Base-by-base conservation (phyloP, 139 green algal genomes). In the Picocystis salinarum region DNA sequence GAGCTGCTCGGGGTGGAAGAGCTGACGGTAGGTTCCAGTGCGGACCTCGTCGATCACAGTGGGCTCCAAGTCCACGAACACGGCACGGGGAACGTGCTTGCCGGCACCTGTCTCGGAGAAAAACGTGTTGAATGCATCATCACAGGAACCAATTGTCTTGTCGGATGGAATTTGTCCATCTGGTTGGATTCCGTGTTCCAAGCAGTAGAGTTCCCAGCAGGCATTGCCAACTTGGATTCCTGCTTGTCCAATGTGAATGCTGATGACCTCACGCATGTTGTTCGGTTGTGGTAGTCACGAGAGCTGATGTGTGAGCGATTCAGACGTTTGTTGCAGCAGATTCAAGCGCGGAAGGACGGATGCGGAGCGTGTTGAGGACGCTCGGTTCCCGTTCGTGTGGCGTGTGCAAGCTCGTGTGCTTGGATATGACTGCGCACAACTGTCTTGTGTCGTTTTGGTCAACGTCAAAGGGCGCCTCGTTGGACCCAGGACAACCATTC, bases 191-290 rank as follows among this genome's bases (percentile, higher is more conserved):
- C 47, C 47, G 40, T 55, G 47, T 40, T 55, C 47, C 23, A 55
- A 25, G 40, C 47, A 55, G 47, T 52, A 55, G n/a, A 55, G 18
- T 25, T 55, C 47, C 47, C 47, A 55, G 40, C 47, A 55, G 20
- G 47, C 34, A 20, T 54, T 54, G 18, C 47, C 47, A 23, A 55
- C 40, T 48, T 74, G 64, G 57, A 85, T 83, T 56, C 70, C 72
- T 55, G 67, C 67, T 66, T 93, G 77, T 52, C 84, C 85, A 48
- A 95, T 91, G 61, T 96, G 85, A 60, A 96, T 82, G 34, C 76
- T 92, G 56, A 96, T 96, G 24, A 91, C 83, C 63, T 94, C 83
- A 78, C 83, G 70, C 83, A 94, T n/a, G n/a, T n/a, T n/a, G n/a
- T n/a, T n/a, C n/a, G n/a, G n/a, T n/a, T n/a, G n/a, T n/a, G n/a